Percentiles rank a stretch among this genome's conserved stretches.
phyloP scores from a whole-genome alignment of 2,329 filamentous ascomycete genomes.

The Phyllosticta ampelicida region DNA sequence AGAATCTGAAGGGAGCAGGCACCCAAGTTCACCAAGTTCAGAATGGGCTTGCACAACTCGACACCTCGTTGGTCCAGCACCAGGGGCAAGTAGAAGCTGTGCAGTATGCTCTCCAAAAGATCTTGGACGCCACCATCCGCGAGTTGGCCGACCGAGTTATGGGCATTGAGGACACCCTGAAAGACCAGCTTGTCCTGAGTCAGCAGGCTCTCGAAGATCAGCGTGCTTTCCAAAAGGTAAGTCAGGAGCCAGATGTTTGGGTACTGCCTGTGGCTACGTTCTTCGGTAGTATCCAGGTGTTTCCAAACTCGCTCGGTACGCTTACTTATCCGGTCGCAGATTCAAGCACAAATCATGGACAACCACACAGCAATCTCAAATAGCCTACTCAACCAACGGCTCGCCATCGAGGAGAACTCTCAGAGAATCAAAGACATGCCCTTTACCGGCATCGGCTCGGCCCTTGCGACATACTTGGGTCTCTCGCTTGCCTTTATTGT shows the following conservation, averaged over 20 bases:
- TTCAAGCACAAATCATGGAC: constrained; percentile 1
- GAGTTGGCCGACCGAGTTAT: not conserved
- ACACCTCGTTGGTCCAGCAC: not conserved
- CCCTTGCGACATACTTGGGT: not conserved
- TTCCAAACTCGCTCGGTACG: too few species aligned
- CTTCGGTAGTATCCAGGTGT: too few species aligned
- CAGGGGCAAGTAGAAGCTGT: not conserved
- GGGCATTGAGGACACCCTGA: not conserved
- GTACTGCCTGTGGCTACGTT: too few species aligned
- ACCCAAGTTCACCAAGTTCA: constrained; percentile 13
- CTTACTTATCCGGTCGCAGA: not conserved
- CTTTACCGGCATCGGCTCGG: not conserved
- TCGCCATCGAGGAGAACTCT: constrained; percentile 4
- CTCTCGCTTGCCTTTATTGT: not conserved
- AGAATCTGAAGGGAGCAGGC: constrained; percentile 12
- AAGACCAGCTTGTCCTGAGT: not conserved
- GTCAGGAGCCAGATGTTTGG: not conserved
- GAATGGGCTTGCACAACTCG: not conserved
- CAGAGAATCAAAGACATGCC: not conserved
- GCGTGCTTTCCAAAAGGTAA: not conserved
- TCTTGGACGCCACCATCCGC: not conserved
- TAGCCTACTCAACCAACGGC: not conserved
- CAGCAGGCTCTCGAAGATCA: constrained; percentile 5
- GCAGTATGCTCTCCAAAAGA: not conserved
- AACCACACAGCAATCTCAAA: not conserved